These are phyloP conservation scores for Penicillium tannophilum DNA, from an alignment of 495 filamentous ascomycete genomes.

Conservation along the genomic window DNA sequence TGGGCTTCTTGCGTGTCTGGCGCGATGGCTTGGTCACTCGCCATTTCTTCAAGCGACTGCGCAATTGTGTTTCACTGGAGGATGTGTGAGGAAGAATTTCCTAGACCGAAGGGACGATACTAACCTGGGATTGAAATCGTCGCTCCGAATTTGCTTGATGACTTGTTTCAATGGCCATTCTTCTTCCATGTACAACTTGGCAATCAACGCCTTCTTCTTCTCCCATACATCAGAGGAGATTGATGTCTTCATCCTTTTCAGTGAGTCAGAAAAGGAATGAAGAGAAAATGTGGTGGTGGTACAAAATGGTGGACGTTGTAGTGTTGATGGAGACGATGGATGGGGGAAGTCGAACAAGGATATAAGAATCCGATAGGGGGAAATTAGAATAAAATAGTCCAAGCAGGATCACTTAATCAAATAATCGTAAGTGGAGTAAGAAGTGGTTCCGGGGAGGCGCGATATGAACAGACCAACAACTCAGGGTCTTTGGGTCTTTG, in stretches of 20 bases:
- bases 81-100: not conserved
- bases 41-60: slow-evolving; percentile 53
- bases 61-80: slow-evolving; percentile 48
- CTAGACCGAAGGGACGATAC: not conserved
- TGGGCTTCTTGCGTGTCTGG: slow-evolving; percentile 47
- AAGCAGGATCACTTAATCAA: not conserved
- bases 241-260: slow-evolving; percentile 44
- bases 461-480: slow-evolving; percentile 12
- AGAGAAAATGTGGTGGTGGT: not conserved
- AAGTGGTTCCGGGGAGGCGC: slow-evolving; percentile 20
- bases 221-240: slow-evolving; percentile 54
- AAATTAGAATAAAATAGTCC: not conserved
- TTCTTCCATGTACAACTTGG: slow-evolving; percentile 51
- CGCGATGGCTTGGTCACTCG: slow-evolving; percentile 52
- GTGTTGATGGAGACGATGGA: not conserved
- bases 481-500: not conserved
- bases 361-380: not conserved
- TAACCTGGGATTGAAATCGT: slow-evolving; percentile 53
- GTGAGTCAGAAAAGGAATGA: not conserved
- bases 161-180: slow-evolving; percentile 55
- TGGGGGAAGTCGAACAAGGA: not conserved
- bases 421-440: slow-evolving; percentile 1
- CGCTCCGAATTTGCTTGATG: slow-evolving; percentile 50
- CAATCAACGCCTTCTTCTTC: slow-evolving; percentile 51
- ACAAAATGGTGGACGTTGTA: not conserved